phyloP scores from a whole-genome alignment of 2,329 filamentous ascomycete species.

The Sclerotinia borealis region DNA sequence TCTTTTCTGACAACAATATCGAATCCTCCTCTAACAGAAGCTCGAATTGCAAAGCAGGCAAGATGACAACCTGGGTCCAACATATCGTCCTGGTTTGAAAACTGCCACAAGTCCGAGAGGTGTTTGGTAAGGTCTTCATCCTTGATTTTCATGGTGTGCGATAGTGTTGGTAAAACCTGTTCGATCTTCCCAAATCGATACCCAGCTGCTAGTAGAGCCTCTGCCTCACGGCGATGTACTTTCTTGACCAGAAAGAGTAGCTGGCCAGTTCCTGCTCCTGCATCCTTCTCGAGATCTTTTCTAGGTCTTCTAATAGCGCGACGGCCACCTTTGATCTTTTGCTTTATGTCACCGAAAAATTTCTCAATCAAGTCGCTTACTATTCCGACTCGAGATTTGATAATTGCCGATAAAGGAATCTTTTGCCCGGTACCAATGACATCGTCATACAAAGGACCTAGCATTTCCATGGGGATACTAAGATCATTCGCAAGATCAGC shows the following conservation, averaged over 20 bases:
- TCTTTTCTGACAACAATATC: conserved; percentile 33
- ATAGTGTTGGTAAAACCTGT: conserved; percentile 63
- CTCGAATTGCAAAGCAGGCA: conserved; percentile 52
- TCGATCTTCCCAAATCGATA: conserved; percentile 70
- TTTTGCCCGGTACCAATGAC: conserved; percentile 59
- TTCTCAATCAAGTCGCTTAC: neutral
- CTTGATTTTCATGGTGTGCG: conserved; percentile 68
- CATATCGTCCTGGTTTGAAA: conserved; percentile 42
- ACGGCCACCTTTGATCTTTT: conserved; percentile 10
- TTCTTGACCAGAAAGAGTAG: conserved; percentile 73
- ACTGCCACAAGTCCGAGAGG: conserved; percentile 59
- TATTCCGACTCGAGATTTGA: conserved; percentile 1
- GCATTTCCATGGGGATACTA: conserved; percentile 53
- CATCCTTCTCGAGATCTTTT: conserved; percentile 6
- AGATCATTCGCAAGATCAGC: conserved; percentile 64
- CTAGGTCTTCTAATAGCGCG: neutral
- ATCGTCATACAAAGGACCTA: conserved; percentile 70
- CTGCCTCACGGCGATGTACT: conserved; percentile 52
- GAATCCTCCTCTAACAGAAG: conserved; percentile 39
- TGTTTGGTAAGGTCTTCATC: conserved; percentile 53
- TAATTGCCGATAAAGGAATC: neutral
- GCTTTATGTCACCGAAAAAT: neutral
- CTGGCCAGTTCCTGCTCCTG: conserved; percentile 37
- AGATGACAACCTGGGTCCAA: conserved; percentile 50
- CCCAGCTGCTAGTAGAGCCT: conserved; percentile 61